phyloP scores from a whole-genome alignment of 2,329 filamentous ascomycete species.

The Didymella arachidicola region DNA sequence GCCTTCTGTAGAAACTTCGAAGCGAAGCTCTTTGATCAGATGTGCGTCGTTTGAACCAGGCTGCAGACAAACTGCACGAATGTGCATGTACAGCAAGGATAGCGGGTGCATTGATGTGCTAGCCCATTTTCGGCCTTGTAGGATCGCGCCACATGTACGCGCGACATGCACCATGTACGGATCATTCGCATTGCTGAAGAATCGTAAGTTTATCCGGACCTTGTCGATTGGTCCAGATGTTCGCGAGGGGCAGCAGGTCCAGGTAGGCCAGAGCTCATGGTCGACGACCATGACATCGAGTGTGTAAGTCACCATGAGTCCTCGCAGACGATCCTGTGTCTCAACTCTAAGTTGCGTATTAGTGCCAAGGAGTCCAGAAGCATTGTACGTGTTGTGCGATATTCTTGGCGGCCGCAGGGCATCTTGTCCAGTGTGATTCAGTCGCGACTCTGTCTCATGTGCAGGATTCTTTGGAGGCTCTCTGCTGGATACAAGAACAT shows the following conservation, averaged over 20 bases:
- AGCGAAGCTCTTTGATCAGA: constrained; percentile 1
- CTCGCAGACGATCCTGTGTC: constrained; percentile 1
- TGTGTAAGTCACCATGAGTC: constrained; percentile 2
- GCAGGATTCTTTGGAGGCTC: constrained; percentile 9
- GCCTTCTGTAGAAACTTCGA: constrained; percentile 3
- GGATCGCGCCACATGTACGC: constrained; percentile 11
- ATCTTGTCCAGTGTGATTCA: neutral
- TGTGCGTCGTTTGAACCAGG: neutral
- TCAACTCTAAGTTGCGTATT: constrained; percentile 12
- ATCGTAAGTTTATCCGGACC: constrained; percentile 13
- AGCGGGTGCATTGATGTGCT: constrained; percentile 12
- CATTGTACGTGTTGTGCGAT: constrained; percentile 7
- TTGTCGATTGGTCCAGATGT: constrained; percentile 1
- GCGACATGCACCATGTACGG: constrained; percentile 20
- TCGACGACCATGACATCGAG: constrained; percentile 19
- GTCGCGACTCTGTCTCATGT: constrained; percentile 2
- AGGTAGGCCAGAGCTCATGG: constrained; percentile 18
- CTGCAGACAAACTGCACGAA: constrained; percentile 8
- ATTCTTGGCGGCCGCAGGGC: constrained; percentile 2
- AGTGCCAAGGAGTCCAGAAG: constrained; percentile 6
- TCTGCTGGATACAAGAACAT: constrained; percentile 5
- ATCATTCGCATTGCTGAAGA: constrained; percentile 13
- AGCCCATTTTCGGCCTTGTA: constrained; percentile 14
- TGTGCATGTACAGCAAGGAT: constrained; percentile 10
- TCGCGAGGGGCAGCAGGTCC: constrained; percentile 16